Evolutionary conservation across 495 filamentous ascomycete genomes (phyloP), one percentile per base, ranked within the genome.

Genomic region (Neurospora tetraspora): DNA sequence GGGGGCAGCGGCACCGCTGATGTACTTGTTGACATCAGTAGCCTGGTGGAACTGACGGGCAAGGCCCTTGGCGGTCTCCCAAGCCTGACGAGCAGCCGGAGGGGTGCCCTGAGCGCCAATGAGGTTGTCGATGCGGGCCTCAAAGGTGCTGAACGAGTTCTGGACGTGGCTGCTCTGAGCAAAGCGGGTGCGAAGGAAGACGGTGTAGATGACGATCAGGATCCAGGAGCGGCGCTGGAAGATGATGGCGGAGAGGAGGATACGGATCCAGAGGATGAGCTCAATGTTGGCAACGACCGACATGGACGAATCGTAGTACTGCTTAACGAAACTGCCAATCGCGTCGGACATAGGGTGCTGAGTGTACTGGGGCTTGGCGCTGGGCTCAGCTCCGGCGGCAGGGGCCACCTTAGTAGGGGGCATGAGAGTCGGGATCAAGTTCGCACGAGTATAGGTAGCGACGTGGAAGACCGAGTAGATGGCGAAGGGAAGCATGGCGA

Each of bases 401-500:
- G 87, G 80, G 34, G 83, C 75, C 53, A 80, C 37, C 71, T 74
- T 75, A 72, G 82, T 79, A 53, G 82, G 82, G n/a, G 88, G 84
- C 36, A 82, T 76, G 70, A 93, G 70, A 70, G 89, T 90, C 53
- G 91, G 90, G 74, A 93, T 89, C 68, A 93, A 80, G 81, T 90
- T 93, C 73, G 86, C 84, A 75, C 91, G 90, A 71, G 89, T 86
- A 80, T 93, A 93, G 37, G 96, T 97, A 37, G 93, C 90, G 73
- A 98, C 93, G 84, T 99, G 96, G 90, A 99, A 99, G 82, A 98
- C 84, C 74, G 94, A 97, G 87, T 99, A 99, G 79, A 99, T 93
- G 74, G 91, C 91, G 84, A 97, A 98, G 4, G 96, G 96, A 65
- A 98, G 88, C 76, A 99, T 89, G 39, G 96, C 96, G 74, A 97